Evolutionary conservation across 2,329 filamentous ascomycete species (phyloP).

Genomic region (Paraphaeosphaeria sporulosa): DNA sequence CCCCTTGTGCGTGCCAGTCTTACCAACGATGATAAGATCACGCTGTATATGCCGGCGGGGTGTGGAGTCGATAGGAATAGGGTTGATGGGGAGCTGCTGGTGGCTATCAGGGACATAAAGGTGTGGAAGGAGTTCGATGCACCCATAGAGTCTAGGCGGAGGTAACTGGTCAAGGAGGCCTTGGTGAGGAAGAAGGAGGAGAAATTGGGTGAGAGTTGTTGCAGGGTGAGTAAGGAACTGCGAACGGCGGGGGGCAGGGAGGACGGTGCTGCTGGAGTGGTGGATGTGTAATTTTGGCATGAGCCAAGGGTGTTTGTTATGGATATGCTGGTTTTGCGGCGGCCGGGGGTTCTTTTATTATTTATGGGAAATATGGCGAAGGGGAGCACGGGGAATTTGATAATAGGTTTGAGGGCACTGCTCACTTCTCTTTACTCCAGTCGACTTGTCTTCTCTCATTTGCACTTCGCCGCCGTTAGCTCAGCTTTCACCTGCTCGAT

Average conservation of each 20-base stretch:
- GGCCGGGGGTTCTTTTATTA: not conserved
- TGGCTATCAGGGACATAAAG: not conserved
- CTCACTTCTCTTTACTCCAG: too few relatives aligned
- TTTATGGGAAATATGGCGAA: not conserved
- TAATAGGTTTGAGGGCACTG: not conserved
- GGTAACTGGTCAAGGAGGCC: not conserved
- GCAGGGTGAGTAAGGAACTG: too few relatives aligned
- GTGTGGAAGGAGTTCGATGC: constrained; percentile 3
- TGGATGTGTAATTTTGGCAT: not conserved
- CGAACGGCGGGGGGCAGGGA: not conserved
- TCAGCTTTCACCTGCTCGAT: too few relatives aligned
- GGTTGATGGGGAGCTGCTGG: not conserved
- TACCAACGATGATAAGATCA: not conserved
- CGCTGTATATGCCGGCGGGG: not conserved
- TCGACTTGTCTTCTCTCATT: too few relatives aligned
- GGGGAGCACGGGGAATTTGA: not conserved
- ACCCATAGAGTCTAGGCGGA: not conserved
- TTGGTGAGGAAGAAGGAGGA: not conserved
- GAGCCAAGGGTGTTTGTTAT: not conserved
- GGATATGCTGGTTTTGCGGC: not conserved
- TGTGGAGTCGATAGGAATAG: not conserved
- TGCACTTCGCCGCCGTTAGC: too few relatives aligned
- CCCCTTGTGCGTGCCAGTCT: not conserved
- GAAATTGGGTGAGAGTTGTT: not conserved
- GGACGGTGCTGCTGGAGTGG: not conserved